Base-by-base conservation (phyloP, 768 basidiomycete species). In the Multifurca ochricompacta region DNA sequence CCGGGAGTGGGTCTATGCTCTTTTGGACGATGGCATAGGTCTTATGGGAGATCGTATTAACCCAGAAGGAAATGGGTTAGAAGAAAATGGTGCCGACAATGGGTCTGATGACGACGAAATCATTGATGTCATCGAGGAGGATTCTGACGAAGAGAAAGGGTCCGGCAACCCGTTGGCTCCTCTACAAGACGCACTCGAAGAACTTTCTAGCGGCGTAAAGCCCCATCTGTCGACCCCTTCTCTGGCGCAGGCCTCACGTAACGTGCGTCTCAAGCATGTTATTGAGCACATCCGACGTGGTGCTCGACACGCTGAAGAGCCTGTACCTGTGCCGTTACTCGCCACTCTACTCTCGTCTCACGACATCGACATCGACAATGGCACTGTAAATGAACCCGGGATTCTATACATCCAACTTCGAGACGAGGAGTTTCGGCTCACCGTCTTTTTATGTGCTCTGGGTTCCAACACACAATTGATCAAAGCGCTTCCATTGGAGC, bases 221-320 rank as follows among this genome's bases (percentile, higher is more conserved):
- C 48, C 57, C 34, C 61, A 67, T 7, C 46, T 71, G 3, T 71
- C 75, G 30, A 64, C 68, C 13, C 67, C 74, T 9, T 66, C 70
- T 23, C 63, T 69, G 27, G 68, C 74, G 37, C 65, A 58, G 9
- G 62, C 62, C 30, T 54, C 52, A 21, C 60, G 60, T 11, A 48
- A 52, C 2, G 31, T 46, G 4, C 62, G 37, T 6, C 59, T 62
- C 13, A 74, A 68, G 48, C 45, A 59, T 11, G 63, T 78, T 21
- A 65, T 55, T 6, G 87, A 90, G 59, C 83, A 87, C 57, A 64
- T 86, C 41, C 79, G 88, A 34, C 80, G 84, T 13, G 88, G 87
- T 16, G 77, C 79, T 2, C 75, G 85, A 46, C 72, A 89, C 57
- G 77, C 77, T 5, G 62, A 76, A 14, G 85, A 88, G 60, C 70